Evolutionary conservation across 2,329 filamentous ascomycete genomes (phyloP).

Genomic region (Fusarium sp.): DNA sequence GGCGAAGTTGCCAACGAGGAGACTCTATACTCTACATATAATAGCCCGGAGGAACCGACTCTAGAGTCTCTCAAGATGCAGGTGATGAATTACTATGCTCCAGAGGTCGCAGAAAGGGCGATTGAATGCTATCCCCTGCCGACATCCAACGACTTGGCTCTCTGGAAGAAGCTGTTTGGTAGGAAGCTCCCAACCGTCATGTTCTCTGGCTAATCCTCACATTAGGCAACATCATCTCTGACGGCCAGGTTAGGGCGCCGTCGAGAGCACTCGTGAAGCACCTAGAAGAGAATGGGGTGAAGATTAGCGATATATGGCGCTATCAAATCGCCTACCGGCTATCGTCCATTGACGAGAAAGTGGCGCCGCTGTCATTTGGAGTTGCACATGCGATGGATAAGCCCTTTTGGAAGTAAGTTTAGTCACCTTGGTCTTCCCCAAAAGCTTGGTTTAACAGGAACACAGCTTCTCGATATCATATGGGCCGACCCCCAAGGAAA

Average conservation of each 20-base stretch:
- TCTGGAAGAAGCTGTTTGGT: slow-evolving; percentile 53
- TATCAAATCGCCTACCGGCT: slow-evolving; percentile 55
- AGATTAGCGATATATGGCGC: slow-evolving; percentile 50
- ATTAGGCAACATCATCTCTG: slow-evolving; percentile 48
- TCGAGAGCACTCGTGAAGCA: slow-evolving; percentile 47
- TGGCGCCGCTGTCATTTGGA: slow-evolving; percentile 49
- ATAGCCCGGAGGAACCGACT: slow-evolving; percentile 46
- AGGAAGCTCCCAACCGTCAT: background rate
- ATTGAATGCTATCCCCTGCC: slow-evolving; percentile 51
- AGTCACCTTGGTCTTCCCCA: background rate
- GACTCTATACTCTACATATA: slow-evolving; percentile 55
- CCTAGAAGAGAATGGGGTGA: slow-evolving; percentile 46
- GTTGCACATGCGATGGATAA: slow-evolving; percentile 55
- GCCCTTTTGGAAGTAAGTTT: slow-evolving; percentile 55
- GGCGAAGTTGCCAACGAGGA: slow-evolving; percentile 58
- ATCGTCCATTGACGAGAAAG: slow-evolving; percentile 53
- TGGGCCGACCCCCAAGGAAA: slow-evolving; percentile 49
- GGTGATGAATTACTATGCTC: slow-evolving; percentile 56
- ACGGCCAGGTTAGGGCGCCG: slow-evolving; percentile 53
- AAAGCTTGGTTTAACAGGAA: background rate
- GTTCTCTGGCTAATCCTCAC: background rate
- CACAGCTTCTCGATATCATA: slow-evolving; percentile 51
- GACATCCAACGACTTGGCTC: slow-evolving; percentile 39
- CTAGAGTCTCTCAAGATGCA: slow-evolving; percentile 50
- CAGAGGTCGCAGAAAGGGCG: slow-evolving; percentile 49